These are phyloP conservation scores for Yamadazyma sp. DNA, from an alignment of 805 yeast genomes.

Conservation along the genomic window DNA sequence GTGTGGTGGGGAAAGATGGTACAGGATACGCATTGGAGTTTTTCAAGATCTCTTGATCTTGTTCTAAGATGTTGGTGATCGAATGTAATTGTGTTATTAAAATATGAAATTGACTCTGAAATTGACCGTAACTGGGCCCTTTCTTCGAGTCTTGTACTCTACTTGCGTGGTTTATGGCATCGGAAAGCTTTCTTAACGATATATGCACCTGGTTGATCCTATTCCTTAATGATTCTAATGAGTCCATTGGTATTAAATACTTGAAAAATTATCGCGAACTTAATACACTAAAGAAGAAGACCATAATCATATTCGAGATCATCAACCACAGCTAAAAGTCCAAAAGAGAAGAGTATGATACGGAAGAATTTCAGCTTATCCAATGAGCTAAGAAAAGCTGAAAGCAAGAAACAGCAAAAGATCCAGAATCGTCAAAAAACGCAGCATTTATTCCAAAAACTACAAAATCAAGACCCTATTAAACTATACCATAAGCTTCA, in stretches of 20 bases:
- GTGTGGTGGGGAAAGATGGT: conserved; percentile 79
- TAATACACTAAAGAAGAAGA: neutral
- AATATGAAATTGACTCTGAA: conserved; percentile 83
- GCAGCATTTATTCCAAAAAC: conserved; percentile 22
- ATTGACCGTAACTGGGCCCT: conserved; percentile 52
- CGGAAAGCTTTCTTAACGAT: conserved; percentile 36
- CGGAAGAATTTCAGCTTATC: conserved; percentile 33
- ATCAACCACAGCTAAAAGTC: too few species aligned
- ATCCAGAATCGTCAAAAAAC: conserved; percentile 37
- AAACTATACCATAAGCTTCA: conserved; percentile 31
- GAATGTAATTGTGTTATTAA: conserved; percentile 79
- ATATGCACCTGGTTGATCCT: conserved; percentile 41
- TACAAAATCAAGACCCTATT: conserved; percentile 33
- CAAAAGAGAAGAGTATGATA: too few species aligned
- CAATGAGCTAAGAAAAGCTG: conserved; percentile 34
- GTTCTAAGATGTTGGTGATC: conserved; percentile 65
- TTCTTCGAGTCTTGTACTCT: conserved; percentile 35
- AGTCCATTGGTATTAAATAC: conserved; percentile 20
- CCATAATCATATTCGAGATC: too few species aligned
- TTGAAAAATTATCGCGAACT: neutral
- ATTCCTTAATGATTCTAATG: conserved; percentile 40
- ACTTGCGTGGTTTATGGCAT: conserved; percentile 33
- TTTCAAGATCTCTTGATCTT: conserved; percentile 55
- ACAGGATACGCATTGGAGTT: conserved; percentile 80
- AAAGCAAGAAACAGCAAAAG: conserved; percentile 31